Conservation (phyloP, 352 stramenopile genomes). For the Globisporangium viniferum region DNA sequence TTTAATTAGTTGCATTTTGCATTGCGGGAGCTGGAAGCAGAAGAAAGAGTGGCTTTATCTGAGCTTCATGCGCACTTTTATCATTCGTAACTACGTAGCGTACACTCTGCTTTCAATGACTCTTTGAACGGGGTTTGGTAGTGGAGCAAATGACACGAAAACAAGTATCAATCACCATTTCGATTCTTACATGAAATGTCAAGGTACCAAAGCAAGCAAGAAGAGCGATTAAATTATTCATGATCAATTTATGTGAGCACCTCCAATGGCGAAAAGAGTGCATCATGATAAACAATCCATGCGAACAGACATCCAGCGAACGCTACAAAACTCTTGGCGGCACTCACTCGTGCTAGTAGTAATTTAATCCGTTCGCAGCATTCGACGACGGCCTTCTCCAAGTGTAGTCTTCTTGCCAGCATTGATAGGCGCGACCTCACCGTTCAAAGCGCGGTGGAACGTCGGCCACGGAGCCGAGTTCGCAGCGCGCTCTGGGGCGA, state of each 20-base stretch:
- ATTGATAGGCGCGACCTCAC: background rate
- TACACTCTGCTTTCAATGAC: background rate
- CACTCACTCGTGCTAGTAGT: background rate
- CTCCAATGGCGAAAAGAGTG: background rate
- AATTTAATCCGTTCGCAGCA: background rate
- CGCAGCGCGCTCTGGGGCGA: background rate
- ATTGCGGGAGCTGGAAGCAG: background rate
- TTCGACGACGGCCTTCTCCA: background rate
- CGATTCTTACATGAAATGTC: background rate
- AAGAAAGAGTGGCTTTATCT: background rate
- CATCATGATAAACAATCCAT: background rate
- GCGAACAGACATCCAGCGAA: background rate
- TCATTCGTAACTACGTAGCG: too few species aligned
- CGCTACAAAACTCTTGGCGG: background rate
- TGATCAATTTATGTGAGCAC: background rate
- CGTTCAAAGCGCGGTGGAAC: background rate
- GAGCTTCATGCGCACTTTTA: background rate
- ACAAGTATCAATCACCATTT: background rate
- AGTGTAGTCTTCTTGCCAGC: background rate
- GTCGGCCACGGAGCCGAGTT: background rate
- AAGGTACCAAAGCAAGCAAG: background rate
- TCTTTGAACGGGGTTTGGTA: background rate
- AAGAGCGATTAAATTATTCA: background rate
- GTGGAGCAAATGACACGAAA: background rate
- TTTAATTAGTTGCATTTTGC: slow-evolving; percentile 3